Base-by-base conservation (phyloP, 2,329 filamentous ascomycete species). In the Aspergillus brasiliensis region DNA sequence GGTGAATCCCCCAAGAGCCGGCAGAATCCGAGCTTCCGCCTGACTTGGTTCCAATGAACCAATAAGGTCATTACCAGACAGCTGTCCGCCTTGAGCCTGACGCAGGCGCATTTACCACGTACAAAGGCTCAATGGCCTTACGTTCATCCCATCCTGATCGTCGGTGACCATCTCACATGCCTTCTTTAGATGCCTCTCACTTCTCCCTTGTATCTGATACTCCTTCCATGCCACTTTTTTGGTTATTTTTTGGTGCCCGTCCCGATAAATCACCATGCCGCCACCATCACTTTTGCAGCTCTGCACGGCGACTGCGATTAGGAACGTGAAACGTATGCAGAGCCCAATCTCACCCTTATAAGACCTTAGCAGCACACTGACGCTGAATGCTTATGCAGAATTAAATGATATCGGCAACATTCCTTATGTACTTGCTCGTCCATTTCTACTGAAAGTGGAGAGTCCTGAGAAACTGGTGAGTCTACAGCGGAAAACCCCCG, bases 331-430 rank as follows among this genome's bases (percentile, higher is more conserved):
- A 62, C 66, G 76, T 78, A 65, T 63, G 73, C 64, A 52, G 17
- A 46, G 37, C 13, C 34, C 21, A 3, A 52, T 3, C n/a, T 2
- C 5, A 5, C 28, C 17, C n/a, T 42, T 23, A 7, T n/a, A 15
- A 21, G 13, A 34, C 31, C 42, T 25, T 19, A 23, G 21, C 27
- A 44, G 66, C 37, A 28, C 19, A 55, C 23, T 15, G 6, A 44
- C 25, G 7, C 51, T 55, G 15, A 13, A 23, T 59, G 53, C 46
- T 59, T 34, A 48, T 25, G 56, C 21, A 83, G 81, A 80, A 58
- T 82, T 97, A 58, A 82, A 82, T 48, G 88, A 91, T 73, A 81
- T 97, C 47, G 91, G 91, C 65, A 84, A 88, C 58, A 80, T 93
- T 40, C 86, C 88, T 3, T 91, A 89, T 76, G 77, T 83, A 23